These are phyloP conservation scores for Exophiala viscosa DNA, from an alignment of 2,329 filamentous ascomycete genomes.

Conservation along the genomic window DNA sequence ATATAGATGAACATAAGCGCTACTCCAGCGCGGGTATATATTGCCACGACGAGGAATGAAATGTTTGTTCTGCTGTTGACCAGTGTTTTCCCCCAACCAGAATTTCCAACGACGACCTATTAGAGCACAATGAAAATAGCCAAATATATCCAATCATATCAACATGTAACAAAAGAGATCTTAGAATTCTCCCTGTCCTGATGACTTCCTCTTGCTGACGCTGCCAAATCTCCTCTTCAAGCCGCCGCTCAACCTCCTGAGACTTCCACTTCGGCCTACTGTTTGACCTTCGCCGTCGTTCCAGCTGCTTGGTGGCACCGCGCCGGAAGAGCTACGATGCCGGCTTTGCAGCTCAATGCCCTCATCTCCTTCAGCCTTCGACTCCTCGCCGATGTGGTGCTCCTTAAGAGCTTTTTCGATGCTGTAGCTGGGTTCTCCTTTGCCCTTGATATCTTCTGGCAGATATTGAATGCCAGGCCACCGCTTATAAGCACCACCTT, in stretches of 20 bases:
- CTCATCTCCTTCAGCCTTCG: slow-evolving; percentile 12
- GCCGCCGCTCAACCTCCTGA: slow-evolving; percentile 24
- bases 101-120: neutral
- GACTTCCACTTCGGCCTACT: slow-evolving; percentile 21
- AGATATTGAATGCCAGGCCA: slow-evolving; percentile 65
- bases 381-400: slow-evolving; percentile 41
- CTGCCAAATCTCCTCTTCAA: slow-evolving; percentile 28
- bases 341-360: slow-evolving; percentile 26
- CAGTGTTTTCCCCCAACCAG: too few species aligned
- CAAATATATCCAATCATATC: neutral
- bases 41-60: too few species aligned
- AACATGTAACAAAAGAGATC: neutral
- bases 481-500: slow-evolving; percentile 72
- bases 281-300: slow-evolving; percentile 11
- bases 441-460: slow-evolving; percentile 75
- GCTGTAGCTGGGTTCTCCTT: slow-evolving; percentile 72
- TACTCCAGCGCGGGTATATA: too few species aligned
- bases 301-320: slow-evolving; percentile 10
- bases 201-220: slow-evolving; percentile 21
- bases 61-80: too few species aligned
- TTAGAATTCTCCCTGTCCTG: neutral
- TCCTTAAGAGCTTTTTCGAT: slow-evolving; percentile 66
- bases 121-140: neutral
- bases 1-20: too few species aligned
- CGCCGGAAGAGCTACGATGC: slow-evolving; percentile 8